Conservation (phyloP, 441 rosid species). For the Gossypium schwendimanii region DNA sequence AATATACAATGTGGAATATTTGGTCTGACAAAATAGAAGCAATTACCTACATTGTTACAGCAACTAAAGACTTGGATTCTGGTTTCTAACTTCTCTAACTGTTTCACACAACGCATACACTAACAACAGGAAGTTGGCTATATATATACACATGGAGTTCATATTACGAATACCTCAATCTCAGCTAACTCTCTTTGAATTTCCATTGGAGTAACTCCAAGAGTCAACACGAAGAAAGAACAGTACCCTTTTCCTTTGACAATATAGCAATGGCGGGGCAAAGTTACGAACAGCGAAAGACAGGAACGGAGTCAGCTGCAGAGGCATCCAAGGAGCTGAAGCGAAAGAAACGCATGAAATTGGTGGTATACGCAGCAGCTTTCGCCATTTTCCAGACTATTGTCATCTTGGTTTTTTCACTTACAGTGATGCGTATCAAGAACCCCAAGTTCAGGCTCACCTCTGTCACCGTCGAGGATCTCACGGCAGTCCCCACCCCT, state of each 20-base stretch:
- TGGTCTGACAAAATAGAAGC: neutral
- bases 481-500: conserved; percentile 15
- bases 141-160: neutral
- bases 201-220: neutral
- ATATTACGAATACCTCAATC: neutral
- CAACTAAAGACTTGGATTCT: neutral
- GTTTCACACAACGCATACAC: neutral
- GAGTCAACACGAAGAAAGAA: neutral
- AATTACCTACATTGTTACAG: neutral
- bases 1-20: neutral
- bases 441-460: conserved; percentile 5
- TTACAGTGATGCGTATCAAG: conserved; percentile 3
- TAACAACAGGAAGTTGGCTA: neutral
- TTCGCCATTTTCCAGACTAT: conserved; percentile 2
- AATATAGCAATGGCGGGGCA: neutral
- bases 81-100: neutral
- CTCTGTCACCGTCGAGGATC: conserved; percentile 7
- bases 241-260: neutral
- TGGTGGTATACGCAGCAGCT: neutral
- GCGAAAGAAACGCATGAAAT: conserved; percentile 8
- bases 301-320: neutral
- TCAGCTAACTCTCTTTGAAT: neutral
- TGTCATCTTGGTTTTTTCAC: conserved; percentile 1
- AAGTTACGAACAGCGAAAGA: neutral
- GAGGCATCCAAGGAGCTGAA: conserved; percentile 5